Evolutionary conservation across 2,329 filamentous ascomycete species (phyloP).

Genomic region (Cladobotryum mycophilum): DNA sequence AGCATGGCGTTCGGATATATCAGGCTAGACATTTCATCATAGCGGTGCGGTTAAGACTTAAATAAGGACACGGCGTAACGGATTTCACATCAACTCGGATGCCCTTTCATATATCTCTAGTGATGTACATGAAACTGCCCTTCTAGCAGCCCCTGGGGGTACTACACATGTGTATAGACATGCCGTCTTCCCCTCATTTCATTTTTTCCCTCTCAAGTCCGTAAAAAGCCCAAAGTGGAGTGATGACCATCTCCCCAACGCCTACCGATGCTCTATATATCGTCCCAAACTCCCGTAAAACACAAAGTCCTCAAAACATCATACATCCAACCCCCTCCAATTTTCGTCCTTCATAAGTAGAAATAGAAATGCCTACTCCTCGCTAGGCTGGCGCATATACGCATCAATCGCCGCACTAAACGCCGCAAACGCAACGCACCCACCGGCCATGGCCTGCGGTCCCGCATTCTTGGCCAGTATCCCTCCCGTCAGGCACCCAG

Average conservation of each 20-base stretch:
- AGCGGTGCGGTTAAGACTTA: too few relatives aligned
- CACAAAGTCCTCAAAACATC: slow-evolving; percentile 13
- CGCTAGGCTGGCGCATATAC: slow-evolving; percentile 75
- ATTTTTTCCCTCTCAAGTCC: background rate
- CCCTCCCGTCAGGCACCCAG: slow-evolving; percentile 87
- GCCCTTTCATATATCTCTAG: background rate
- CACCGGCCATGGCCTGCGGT: slow-evolving; percentile 79
- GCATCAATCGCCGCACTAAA: slow-evolving; percentile 89
- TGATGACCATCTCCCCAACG: slow-evolving; percentile 23
- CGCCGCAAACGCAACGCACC: slow-evolving; percentile 88
- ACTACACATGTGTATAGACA: background rate
- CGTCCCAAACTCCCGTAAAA: slow-evolving; percentile 21
- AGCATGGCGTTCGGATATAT: slow-evolving; percentile 19
- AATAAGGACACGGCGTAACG: too few relatives aligned
- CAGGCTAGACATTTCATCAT: too few relatives aligned
- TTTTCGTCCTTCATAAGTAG: background rate
- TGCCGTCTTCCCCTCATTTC: background rate
- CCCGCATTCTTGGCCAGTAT: slow-evolving; percentile 81
- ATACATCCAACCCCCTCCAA: slow-evolving; percentile 3
- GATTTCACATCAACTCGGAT: background rate
- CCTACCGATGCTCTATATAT: slow-evolving; percentile 27
- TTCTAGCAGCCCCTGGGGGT: slow-evolving; percentile 5
- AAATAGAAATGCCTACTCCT: slow-evolving; percentile 35
- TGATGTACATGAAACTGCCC: slow-evolving; percentile 4
- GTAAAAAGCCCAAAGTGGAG: slow-evolving; percentile 20